Percentiles rank a stretch among this genome's conserved stretches.
Evolutionary conservation across 116 monocot species (phyloP).

Genomic region (Phalaenopsis hybrid): DNA sequence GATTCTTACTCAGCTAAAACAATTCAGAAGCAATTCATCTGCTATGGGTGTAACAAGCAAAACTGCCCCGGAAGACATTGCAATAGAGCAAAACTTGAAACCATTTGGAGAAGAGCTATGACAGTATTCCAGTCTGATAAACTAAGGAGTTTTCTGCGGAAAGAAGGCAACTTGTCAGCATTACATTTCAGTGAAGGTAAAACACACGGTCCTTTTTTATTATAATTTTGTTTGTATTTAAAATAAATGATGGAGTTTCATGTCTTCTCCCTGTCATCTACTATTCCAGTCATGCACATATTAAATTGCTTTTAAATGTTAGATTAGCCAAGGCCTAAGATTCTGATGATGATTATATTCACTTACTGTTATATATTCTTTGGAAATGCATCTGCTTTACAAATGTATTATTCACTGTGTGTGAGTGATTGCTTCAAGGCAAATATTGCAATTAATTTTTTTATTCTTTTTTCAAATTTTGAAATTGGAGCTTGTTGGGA

Average conservation of each 20-base stretch:
- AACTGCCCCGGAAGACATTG: constrained; percentile 42
- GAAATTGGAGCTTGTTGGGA: neutral
- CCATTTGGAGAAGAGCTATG: constrained; percentile 60
- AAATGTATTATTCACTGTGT: neutral
- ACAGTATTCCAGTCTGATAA: constrained; percentile 46
- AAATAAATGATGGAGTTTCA: neutral
- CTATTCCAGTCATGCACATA: neutral
- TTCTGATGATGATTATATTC: neutral
- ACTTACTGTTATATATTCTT: neutral
- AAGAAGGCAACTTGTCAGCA: constrained; percentile 67
- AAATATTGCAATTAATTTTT: neutral
- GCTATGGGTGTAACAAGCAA: constrained; percentile 29
- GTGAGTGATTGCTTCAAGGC: neutral
- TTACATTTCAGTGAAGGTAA: constrained; percentile 69
- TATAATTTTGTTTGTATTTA: neutral
- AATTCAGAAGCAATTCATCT: constrained; percentile 31
- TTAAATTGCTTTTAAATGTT: neutral
- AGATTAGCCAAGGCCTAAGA: neutral
- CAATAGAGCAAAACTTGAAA: constrained; percentile 50
- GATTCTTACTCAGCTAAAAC: constrained; percentile 35
- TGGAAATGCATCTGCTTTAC: neutral
- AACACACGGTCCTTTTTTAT: neutral
- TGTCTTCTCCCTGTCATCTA: neutral
- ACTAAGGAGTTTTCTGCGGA: constrained; percentile 51
- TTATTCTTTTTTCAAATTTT: neutral